phyloP scores from a whole-genome alignment of 225 moss, liverwort and hornwort species.

The Anthoceros angustus region DNA sequence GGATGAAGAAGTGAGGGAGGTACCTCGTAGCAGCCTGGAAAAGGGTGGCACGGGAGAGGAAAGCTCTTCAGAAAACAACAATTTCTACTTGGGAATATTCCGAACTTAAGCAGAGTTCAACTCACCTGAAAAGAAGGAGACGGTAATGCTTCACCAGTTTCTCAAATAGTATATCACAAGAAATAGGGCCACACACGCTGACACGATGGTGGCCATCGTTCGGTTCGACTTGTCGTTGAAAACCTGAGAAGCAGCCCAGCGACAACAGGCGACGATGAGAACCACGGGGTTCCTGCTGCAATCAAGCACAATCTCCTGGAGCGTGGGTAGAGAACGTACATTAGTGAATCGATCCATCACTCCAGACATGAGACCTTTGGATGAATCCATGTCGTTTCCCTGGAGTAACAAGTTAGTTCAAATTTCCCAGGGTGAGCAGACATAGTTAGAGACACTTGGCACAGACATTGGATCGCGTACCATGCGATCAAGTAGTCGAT shows the following conservation, averaged over 20 bases:
- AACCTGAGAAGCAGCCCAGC: constrained; percentile 32
- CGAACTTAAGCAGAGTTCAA: not conserved
- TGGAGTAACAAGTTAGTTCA: constrained; percentile 11
- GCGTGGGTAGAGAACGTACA: constrained; percentile 20
- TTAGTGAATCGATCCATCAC: constrained; percentile 72
- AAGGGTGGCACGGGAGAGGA: no score
- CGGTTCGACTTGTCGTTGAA: constrained; percentile 76
- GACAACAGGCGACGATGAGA: not conserved
- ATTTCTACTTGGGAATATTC: no score
- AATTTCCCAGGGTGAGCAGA: not conserved
- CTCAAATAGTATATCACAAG: constrained; percentile 28
- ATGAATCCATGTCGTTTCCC: constrained; percentile 91
- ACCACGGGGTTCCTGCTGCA: not conserved
- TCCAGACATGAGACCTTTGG: constrained; percentile 74
- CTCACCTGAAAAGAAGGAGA: not conserved
- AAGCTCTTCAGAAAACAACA: no score
- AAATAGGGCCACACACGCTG: constrained; percentile 24
- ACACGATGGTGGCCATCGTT: constrained; percentile 42
- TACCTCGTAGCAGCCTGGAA: no score
- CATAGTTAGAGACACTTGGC: not conserved
- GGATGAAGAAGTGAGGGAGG: no score
- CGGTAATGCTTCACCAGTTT: constrained; percentile 12
- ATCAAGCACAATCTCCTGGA: not conserved
- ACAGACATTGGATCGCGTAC: constrained; percentile 19
- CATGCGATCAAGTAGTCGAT: constrained; percentile 84